Conservation (phyloP, 2,329 filamentous ascomycete genomes). For the Aureobasidium sp. region DNA sequence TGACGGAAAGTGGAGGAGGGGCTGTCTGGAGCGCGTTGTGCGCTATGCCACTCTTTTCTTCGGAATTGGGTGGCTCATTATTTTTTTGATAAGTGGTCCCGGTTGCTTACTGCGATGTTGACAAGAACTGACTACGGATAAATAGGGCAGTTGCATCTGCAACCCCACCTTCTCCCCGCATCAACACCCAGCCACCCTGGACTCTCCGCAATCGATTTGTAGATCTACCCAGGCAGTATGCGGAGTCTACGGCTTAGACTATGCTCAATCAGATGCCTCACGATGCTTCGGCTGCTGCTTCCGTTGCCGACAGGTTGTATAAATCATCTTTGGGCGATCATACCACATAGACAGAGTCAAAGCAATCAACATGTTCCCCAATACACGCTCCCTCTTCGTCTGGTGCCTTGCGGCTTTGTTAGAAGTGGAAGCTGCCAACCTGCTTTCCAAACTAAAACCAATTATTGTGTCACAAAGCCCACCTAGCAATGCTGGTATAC, state of each 20-base stretch:
- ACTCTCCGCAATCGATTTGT: not conserved
- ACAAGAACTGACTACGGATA: slow-evolving; percentile 20
- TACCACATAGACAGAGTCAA: not conserved
- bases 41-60: slow-evolving; percentile 17
- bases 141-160: not conserved
- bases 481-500: slow-evolving; percentile 18
- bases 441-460: not conserved
- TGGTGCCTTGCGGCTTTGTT: not conserved
- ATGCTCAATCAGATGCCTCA: not conserved
- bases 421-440: not conserved
- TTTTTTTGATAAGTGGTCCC: slow-evolving; percentile 34
- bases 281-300: not conserved
- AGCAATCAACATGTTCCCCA: not conserved
- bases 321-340: not conserved
- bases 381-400: not conserved
- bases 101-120: not conserved
- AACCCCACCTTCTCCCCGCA: not conserved
- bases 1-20: slow-evolving; percentile 19
- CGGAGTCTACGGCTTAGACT: too few species aligned
- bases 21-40: slow-evolving; percentile 14
- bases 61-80: slow-evolving; percentile 21
- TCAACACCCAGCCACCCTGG: not conserved
- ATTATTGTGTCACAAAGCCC: not conserved
- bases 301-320: not conserved
- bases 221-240: not conserved